Conservation (phyloP, 805 yeast genomes). For the Yarrowia hollandica region DNA sequence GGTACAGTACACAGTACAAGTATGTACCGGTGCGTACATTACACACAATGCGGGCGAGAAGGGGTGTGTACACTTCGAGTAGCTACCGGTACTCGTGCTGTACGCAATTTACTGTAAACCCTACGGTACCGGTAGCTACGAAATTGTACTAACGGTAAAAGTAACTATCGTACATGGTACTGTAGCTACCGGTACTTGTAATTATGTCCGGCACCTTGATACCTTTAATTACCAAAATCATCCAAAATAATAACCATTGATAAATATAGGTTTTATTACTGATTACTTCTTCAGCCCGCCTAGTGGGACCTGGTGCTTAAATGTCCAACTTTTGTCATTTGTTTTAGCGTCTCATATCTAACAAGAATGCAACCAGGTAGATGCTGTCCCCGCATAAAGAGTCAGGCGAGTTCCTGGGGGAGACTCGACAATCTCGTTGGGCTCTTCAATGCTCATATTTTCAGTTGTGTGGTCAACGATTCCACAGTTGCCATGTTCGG, state of each 20-base stretch:
- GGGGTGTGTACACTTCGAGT: too few species aligned
- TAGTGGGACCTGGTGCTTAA: background rate
- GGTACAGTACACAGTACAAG: too few species aligned
- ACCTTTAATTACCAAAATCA: too few species aligned
- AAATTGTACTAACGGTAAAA: too few species aligned
- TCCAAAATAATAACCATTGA: slow-evolving; percentile 6
- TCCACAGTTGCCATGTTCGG: slow-evolving; percentile 97
- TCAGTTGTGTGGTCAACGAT: slow-evolving; percentile 30
- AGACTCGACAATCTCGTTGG: slow-evolving; percentile 10
- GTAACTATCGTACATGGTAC: too few species aligned
- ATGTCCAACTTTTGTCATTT: background rate
- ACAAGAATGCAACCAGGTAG: slow-evolving; percentile 15
- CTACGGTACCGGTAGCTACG: too few species aligned
- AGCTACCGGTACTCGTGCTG: too few species aligned
- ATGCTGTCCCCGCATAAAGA: slow-evolving; percentile 19
- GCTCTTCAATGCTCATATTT: slow-evolving; percentile 26
- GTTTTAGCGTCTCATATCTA: background rate
- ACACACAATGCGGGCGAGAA: too few species aligned
- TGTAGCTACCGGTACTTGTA: too few species aligned
- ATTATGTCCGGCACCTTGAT: too few species aligned
- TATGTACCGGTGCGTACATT: too few species aligned
- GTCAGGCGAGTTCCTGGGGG: background rate
- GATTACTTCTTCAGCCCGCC: background rate
- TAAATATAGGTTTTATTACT: slow-evolving; percentile 12
- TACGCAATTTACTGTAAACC: too few species aligned